These are phyloP conservation scores for Heimioporus sp. DNA, from an alignment of 768 basidiomycete genomes.

Conservation along the genomic window DNA sequence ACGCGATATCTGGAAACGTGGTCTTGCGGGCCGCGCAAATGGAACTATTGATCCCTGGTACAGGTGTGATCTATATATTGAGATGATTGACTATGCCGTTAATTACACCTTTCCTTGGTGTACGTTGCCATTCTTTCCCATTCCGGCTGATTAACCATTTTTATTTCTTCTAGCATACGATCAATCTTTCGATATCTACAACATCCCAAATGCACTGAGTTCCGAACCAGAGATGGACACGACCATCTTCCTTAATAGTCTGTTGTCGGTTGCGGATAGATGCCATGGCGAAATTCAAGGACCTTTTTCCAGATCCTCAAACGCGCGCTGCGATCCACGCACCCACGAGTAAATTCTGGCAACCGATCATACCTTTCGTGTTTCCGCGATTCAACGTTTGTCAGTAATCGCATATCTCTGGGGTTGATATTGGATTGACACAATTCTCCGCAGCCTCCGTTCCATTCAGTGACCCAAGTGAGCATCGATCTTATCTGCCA, in stretches of 20 bases:
- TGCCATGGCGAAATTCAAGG: constrained; percentile 39
- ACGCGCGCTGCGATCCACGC: constrained; percentile 56
- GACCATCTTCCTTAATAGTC: constrained; percentile 55
- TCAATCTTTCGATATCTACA: constrained; percentile 41
- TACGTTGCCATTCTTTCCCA: constrained; percentile 17
- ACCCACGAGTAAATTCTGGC: constrained; percentile 52
- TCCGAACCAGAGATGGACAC: constrained; percentile 49
- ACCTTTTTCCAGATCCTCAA: constrained; percentile 38
- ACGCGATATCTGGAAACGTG: constrained; percentile 38
- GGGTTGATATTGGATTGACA: no score
- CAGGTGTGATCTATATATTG: constrained; percentile 55
- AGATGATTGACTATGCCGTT: constrained; percentile 64
- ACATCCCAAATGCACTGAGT: constrained; percentile 41
- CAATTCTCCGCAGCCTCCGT: constrained; percentile 1
- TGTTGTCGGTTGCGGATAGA: constrained; percentile 41
- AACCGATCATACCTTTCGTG: constrained; percentile 21
- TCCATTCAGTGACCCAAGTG: constrained; percentile 31
- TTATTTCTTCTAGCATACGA: neutral
- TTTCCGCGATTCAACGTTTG: no score
- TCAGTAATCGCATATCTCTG: no score
- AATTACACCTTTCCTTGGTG: constrained; percentile 65
- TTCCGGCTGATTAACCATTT: no score
- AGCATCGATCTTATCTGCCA: no score
- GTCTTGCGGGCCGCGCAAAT: constrained; percentile 46
- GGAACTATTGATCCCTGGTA: constrained; percentile 60